phyloP scores from a whole-genome alignment of 1,139 yeast species.

The Pichia sp. region DNA sequence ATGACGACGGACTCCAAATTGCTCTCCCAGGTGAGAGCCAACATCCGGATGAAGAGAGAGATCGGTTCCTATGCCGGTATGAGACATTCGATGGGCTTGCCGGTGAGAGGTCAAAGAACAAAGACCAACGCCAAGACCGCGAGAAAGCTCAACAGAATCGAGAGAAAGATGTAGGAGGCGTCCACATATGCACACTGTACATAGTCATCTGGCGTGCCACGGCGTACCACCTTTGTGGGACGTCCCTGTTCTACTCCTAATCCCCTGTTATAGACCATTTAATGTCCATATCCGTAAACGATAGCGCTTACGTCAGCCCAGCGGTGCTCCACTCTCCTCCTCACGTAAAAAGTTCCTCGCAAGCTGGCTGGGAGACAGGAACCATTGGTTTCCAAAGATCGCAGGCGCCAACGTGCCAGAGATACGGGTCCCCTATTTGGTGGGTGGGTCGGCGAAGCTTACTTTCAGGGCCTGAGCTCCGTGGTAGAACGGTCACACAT shows the following conservation, averaged over 20 bases:
- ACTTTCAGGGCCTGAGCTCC: neutral
- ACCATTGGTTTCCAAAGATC: no score
- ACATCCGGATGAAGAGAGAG: conserved; percentile 73
- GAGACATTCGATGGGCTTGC: conserved; percentile 83
- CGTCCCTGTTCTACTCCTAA: no score
- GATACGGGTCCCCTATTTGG: no score
- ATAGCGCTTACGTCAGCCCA: no score
- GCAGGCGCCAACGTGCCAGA: no score
- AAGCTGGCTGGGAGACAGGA: no score
- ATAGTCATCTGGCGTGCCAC: neutral
- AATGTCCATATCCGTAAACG: no score
- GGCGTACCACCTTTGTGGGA: neutral
- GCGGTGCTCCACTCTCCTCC: no score
- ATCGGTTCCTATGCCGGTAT: conserved; percentile 86
- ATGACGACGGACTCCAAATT: conserved; percentile 84
- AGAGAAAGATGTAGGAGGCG: conserved; percentile 42
- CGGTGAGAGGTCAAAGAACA: conserved; percentile 93
- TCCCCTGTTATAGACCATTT: no score
- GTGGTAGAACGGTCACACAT: neutral
- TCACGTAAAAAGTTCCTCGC: no score
- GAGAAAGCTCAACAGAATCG: conserved; percentile 71
- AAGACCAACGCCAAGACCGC: conserved; percentile 90
- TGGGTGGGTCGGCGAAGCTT: no score
- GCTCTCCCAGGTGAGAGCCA: conserved; percentile 69
- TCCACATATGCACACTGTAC: neutral